Evolutionary conservation across 2,329 filamentous ascomycete species (phyloP), one percentile per base, ranked within the genome.

Genomic region (Colletotrichum plurivorum): DNA sequence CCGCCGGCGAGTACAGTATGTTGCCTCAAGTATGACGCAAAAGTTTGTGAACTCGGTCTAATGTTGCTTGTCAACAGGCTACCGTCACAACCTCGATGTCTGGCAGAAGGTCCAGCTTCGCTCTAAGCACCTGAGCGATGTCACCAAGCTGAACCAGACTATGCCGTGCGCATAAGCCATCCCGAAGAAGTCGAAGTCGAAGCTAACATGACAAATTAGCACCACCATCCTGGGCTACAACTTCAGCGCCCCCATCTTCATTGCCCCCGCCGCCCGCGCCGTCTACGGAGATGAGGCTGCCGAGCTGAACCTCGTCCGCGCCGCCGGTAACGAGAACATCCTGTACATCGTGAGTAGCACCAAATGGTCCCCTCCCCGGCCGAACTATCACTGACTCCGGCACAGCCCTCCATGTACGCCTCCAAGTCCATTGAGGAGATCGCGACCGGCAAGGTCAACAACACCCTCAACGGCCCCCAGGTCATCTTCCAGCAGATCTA

Each of bases 1-100:
- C 84, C 8, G 84, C 81, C 4, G 83, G 84, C 54, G 84, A 87
- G 73, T 87, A 82, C 83, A 76, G 73, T 73, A 57, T 45, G 69
- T 61, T 12, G 3, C 13, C 22, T 31, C 16, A 18, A 2, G 45
- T 20, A 59, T 16, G 5, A 2, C 8, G 10, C 31, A 10, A 2
- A 8, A 3, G 9, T 20, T 22, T 13, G n/a, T n/a, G 46, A 15
- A 4, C 20, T n/a, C 20, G n/a, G 8, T 43, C 27, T 43, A 39
- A 46, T 2, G 41, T 18, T 4, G 7, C 25, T 12, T 18, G 7
- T 65, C 13, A 43, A 43, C 41, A 79, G 61, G 81, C 0, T 87
- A 87, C 79, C 80, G 84, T 55, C 84, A 86, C 76, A 86, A 87
- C 73, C 79, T 87, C 6, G 84, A 86, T 63, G 79, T 84, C 48